phyloP scores from a whole-genome alignment of 176 grass and related monocot species.

The Chrysopogon serrulatus region DNA sequence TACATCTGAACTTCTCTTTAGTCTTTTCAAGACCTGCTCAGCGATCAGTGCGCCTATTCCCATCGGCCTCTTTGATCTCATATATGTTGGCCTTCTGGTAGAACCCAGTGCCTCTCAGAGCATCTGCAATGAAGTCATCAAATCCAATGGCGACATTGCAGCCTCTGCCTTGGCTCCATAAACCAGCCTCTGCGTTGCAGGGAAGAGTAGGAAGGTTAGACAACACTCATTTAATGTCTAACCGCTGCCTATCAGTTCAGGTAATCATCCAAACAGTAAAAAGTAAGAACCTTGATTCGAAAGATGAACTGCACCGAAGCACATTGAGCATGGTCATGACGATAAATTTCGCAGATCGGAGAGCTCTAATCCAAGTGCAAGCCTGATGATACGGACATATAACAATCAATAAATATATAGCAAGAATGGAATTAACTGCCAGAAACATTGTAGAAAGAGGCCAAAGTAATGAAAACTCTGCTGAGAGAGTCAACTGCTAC shows the following conservation, averaged over 20 bases:
- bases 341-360: slow-evolving; percentile 87
- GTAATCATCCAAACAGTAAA: background rate
- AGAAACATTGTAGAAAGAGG: background rate
- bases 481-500: background rate
- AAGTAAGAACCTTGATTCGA: slow-evolving; percentile 65
- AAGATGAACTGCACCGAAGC: slow-evolving; percentile 77
- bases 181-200: slow-evolving; percentile 58
- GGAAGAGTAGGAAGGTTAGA: background rate
- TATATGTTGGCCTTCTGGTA: slow-evolving; percentile 72
- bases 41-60: slow-evolving; percentile 69
- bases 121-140: slow-evolving; percentile 82
- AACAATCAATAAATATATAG: background rate
- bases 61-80: slow-evolving; percentile 76
- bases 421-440: background rate
- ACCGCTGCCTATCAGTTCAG: background rate
- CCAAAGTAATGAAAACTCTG: background rate
- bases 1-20: slow-evolving; percentile 79
- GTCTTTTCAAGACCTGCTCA: slow-evolving; percentile 86
- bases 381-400: slow-evolving; percentile 37
- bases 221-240: background rate
- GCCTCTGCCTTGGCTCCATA: slow-evolving; percentile 87
- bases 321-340: slow-evolving; percentile 81
- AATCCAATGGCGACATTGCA: slow-evolving; percentile 80
- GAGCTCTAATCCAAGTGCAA: slow-evolving; percentile 78
- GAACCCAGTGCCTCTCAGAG: slow-evolving; percentile 67